Conservation (phyloP, 2,329 filamentous ascomycete species). For the Domatiomyces catenatus region DNA sequence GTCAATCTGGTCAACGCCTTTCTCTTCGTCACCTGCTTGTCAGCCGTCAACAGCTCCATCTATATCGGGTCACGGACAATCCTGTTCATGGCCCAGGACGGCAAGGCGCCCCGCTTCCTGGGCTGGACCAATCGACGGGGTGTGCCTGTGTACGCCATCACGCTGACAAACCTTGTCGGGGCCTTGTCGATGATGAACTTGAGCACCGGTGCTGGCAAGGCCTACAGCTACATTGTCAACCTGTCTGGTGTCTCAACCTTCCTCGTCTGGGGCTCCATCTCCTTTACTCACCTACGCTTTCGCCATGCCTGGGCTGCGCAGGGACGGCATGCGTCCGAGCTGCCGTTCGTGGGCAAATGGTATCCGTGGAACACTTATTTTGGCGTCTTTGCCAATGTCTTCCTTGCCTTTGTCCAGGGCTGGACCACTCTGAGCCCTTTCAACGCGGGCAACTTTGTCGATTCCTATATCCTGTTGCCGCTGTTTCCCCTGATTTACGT, state of each 20-base stretch:
- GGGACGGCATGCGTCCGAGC: slow-evolving; percentile 23
- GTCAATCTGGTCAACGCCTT: slow-evolving; percentile 66
- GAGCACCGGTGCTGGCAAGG: slow-evolving; percentile 9
- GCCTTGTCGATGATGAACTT: slow-evolving; percentile 13
- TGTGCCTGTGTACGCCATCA: slow-evolving; percentile 10
- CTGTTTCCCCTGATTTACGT: slow-evolving; percentile 49
- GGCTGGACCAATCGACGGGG: slow-evolving; percentile 47
- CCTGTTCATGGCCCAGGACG: slow-evolving; percentile 58
- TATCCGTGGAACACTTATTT: slow-evolving; percentile 40
- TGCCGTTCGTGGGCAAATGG: slow-evolving; percentile 35
- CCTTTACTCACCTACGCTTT: slow-evolving; percentile 29
- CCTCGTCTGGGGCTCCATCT: slow-evolving; percentile 21
- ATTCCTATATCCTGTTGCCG: slow-evolving; percentile 40
- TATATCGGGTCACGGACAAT: slow-evolving; percentile 58
- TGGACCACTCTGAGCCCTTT: slow-evolving; percentile 39
- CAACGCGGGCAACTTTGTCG: slow-evolving; percentile 35
- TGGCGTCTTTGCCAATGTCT: slow-evolving; percentile 33
- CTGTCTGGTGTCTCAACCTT: slow-evolving; percentile 11
- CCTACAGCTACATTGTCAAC: slow-evolving; percentile 11
- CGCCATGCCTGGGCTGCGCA: slow-evolving; percentile 25
- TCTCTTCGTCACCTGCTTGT: slow-evolving; percentile 57
- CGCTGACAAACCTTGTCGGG: slow-evolving; percentile 12
- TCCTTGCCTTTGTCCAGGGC: slow-evolving; percentile 38
- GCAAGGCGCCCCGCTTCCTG: slow-evolving; percentile 55
- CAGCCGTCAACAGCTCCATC: slow-evolving; percentile 58